Conservation (phyloP, 2,329 filamentous ascomycete species). For the Rugonectria rugulosa region DNA sequence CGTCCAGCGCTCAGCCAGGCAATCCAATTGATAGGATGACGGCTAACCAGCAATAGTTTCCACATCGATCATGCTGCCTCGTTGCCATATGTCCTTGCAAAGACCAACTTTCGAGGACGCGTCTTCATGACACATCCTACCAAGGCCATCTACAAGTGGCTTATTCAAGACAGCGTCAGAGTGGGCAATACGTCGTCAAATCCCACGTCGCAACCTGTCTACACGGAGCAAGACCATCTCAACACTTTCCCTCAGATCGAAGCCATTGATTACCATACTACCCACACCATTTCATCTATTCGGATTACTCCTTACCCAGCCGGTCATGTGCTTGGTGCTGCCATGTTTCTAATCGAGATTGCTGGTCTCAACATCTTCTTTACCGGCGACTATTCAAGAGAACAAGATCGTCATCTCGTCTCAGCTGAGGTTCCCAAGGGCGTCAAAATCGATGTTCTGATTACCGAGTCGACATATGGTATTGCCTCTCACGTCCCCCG, state of each 20-base stretch:
- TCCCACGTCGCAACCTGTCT: conserved; percentile 76
- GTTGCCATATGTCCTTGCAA: conserved; percentile 95
- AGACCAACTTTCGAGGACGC: conserved; percentile 95
- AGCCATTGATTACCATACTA: conserved; percentile 97
- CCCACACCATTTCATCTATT: conserved; percentile 95
- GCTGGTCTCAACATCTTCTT: conserved; percentile 97
- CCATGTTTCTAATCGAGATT: conserved; percentile 98
- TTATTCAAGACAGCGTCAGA: conserved; percentile 95
- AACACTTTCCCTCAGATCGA: conserved; percentile 95
- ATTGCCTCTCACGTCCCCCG: conserved; percentile 93
- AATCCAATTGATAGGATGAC: conserved; percentile 19
- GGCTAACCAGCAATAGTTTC: conserved; percentile 70
- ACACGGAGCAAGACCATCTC: conserved; percentile 94
- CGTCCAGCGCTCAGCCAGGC: conserved; percentile 21
- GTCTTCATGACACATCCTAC: conserved; percentile 99
- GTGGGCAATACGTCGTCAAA: conserved; percentile 77
- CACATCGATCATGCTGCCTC: conserved; percentile 98
- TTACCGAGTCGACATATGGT: conserved; percentile 97
- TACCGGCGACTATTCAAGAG: conserved; percentile 95
- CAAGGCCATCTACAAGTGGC: conserved; percentile 99
- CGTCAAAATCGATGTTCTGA: conserved; percentile 93
- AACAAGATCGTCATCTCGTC: conserved; percentile 94
- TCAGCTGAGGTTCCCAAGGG: conserved; percentile 89
- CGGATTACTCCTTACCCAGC: conserved; percentile 96
- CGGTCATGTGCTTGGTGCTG: conserved; percentile 95